Evolutionary conservation across 805 yeast genomes (phyloP).

Genomic region (Grigorovia humatica): DNA sequence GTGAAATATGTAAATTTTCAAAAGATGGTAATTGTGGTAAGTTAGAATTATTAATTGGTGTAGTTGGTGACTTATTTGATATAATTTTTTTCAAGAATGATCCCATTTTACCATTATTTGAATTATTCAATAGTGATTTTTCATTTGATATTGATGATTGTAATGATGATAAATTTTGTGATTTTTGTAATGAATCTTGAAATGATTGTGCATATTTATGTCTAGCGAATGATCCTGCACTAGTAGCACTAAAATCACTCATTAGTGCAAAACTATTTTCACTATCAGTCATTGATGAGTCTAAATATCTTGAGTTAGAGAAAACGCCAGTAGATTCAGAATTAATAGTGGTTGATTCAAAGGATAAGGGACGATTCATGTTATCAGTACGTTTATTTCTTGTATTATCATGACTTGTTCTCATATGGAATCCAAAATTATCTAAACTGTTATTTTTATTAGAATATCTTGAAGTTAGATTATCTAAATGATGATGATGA

Average conservation of each 20-base stretch:
- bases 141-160: slow-evolving; percentile 6
- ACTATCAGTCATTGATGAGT: slow-evolving; percentile 37
- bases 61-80: slow-evolving; percentile 16
- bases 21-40: slow-evolving; percentile 26
- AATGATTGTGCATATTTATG: slow-evolving; percentile 47
- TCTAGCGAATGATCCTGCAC: slow-evolving; percentile 76
- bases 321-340: slow-evolving; percentile 16
- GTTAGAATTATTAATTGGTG: slow-evolving; percentile 2
- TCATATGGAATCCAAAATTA: neutral
- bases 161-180: neutral
- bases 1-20: slow-evolving; percentile 14
- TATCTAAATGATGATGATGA: neutral
- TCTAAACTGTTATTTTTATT: neutral
- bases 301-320: slow-evolving; percentile 38
- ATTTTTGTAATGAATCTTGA: slow-evolving; percentile 20
- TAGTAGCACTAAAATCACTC: slow-evolving; percentile 74
- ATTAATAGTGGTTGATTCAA: neutral
- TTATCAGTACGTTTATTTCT: neutral
- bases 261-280: slow-evolving; percentile 33
- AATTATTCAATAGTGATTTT: slow-evolving; percentile 11
- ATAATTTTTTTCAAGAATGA: slow-evolving; percentile 27
- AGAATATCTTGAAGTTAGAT: neutral
- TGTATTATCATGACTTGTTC: neutral
- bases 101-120: slow-evolving; percentile 22
- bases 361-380: neutral